Conservation (phyloP, 805 yeast genomes). For the Cyberlindnera americana region DNA sequence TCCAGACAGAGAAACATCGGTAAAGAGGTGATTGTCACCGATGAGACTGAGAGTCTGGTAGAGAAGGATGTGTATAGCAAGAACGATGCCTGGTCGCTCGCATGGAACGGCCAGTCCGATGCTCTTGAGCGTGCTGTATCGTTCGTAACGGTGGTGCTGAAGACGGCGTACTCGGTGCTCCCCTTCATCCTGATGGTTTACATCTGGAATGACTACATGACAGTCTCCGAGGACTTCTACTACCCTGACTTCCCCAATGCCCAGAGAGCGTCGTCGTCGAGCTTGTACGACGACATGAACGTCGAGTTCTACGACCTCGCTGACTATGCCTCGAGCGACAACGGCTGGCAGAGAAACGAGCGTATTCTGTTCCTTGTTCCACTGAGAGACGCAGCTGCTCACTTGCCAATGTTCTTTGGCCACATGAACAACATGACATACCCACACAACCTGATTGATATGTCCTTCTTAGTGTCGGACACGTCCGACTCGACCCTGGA, state of each 20-base stretch:
- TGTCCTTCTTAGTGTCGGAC: slow-evolving; percentile 84
- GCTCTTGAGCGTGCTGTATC: neutral
- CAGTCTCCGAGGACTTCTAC: slow-evolving; percentile 20
- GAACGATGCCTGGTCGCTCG: no score
- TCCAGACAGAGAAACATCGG: slow-evolving; percentile 11
- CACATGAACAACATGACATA: slow-evolving; percentile 79
- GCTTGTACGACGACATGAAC: slow-evolving; percentile 29
- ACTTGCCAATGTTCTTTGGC: slow-evolving; percentile 82
- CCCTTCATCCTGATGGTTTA: slow-evolving; percentile 17
- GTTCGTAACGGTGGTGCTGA: slow-evolving; percentile 1
- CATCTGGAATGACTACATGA: slow-evolving; percentile 12
- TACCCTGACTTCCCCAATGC: slow-evolving; percentile 35
- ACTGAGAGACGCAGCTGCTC: slow-evolving; percentile 86
- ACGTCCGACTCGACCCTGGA: slow-evolving; percentile 86
- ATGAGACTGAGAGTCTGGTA: slow-evolving; percentile 4
- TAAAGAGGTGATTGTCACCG: slow-evolving; percentile 7
- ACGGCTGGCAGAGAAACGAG: slow-evolving; percentile 80
- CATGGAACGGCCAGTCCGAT: no score
- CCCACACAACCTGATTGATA: slow-evolving; percentile 82
- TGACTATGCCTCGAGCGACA: slow-evolving; percentile 57
- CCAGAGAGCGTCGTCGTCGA: slow-evolving; percentile 25
- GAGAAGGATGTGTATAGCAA: no score
- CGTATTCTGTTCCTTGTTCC: slow-evolving; percentile 85
- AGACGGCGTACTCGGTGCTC: slow-evolving; percentile 7
- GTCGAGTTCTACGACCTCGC: slow-evolving; percentile 74